Base-by-base conservation (phyloP, 331 rosid genomes). In the Pyracantha coccinea region DNA sequence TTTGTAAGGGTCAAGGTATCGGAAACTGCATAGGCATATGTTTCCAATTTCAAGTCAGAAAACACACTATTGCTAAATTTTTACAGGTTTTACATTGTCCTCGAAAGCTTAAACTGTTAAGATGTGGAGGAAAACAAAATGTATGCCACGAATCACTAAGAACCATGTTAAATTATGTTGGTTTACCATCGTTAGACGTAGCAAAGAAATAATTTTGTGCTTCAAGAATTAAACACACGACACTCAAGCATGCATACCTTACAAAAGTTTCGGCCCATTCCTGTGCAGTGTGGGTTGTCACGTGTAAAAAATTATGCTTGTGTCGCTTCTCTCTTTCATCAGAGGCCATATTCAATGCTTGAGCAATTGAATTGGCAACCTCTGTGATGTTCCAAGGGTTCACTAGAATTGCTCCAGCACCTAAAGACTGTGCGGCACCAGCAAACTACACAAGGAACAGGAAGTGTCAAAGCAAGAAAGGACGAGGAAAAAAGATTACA, bases 211-310 rank as follows among this genome's bases (percentile, higher is more conserved):
- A 35, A 9, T 64, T 32, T 20, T 55, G 33, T 19, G 24, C 11
- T 64, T 33, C 15, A 9, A 64, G 20, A 53, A 20, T 8, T 7
- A 70, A 75, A 68, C 31, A 54, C 13, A 23, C 1, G 63, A 57
- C 12, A 57, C 47, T 23, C 71, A 53, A 35, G 32, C 63, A 72
- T 60, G 31, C 27, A 69, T 85, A 94, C 99, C 96, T 94, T 38
- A 94, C 96, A 83, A 94, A 94, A 86, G 88, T 94, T 83, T 94
- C 99, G 5, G 99, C 99, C 99, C 99, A 94, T 86, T 94, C 95
- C 82, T 94, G 99, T 27, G 99, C 95, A 71, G 99, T 94, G 88
- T 94, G 99, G 72, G 83, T 82, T 25, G 82, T 90, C 66, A 94
- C 99, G 79, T 94, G 97, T 5, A 11, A 45, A 85, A 73, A 94